phyloP scores from a whole-genome alignment of 176 grass and related monocot species.

The Stipa capillata region DNA sequence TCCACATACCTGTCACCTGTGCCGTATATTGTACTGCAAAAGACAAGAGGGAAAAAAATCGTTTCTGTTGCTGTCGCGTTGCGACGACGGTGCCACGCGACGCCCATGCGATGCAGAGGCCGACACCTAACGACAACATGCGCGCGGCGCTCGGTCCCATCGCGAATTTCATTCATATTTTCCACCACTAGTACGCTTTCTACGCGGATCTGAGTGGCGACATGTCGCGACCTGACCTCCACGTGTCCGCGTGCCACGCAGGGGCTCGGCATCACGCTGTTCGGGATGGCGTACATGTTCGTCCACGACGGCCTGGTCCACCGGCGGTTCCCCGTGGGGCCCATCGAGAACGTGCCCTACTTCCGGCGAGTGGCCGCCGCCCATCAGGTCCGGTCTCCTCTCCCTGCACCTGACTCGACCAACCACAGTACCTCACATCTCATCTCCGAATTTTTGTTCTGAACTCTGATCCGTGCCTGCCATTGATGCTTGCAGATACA shows the following conservation, averaged over 20 bases:
- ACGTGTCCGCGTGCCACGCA: constrained; percentile 5
- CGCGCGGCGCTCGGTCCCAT: too few species aligned
- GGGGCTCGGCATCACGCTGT: constrained; percentile 89
- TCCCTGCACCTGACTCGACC: neutral
- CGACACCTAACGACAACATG: too few species aligned
- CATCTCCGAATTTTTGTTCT: neutral
- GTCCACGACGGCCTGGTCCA: constrained; percentile 98
- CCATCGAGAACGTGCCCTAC: constrained; percentile 92
- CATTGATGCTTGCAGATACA: constrained; percentile 56
- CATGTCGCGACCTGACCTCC: neutral
- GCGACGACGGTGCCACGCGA: neutral
- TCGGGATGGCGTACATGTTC: constrained; percentile 99
- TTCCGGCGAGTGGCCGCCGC: constrained; percentile 88
- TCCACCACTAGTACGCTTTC: too few species aligned
- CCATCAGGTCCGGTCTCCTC: constrained; percentile 53
- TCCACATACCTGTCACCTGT: neutral
- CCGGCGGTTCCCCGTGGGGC: constrained; percentile 87
- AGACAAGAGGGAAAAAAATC: neutral
- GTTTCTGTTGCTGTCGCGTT: constrained; percentile 3
- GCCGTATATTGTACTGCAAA: too few species aligned
- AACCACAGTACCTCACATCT: too few species aligned
- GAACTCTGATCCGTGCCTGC: neutral
- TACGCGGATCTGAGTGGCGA: neutral
- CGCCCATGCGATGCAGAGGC: too few species aligned
- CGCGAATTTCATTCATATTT: neutral